Evolutionary conservation across 2,329 filamentous ascomycete genomes (phyloP).

Genomic region (Hymenoscyphus repandus): DNA sequence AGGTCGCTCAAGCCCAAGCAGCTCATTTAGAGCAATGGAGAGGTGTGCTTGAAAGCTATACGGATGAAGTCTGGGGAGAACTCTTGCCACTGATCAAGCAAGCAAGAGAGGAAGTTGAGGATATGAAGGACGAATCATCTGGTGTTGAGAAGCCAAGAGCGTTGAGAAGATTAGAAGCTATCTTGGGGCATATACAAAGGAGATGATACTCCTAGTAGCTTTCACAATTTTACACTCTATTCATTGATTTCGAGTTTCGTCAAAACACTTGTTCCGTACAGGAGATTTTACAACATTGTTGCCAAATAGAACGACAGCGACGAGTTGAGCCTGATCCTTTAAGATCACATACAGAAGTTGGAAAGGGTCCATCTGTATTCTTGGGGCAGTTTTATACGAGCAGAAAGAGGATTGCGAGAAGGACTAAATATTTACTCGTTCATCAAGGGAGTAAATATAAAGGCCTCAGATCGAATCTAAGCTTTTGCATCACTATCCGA

Average conservation of each 20-base stretch:
- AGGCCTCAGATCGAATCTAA: too few species aligned
- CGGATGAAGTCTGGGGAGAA: slow-evolving; percentile 65
- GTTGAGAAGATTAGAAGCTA: slow-evolving; percentile 18
- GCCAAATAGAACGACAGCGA: not conserved
- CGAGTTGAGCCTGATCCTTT: not conserved
- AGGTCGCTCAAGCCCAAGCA: slow-evolving; percentile 19
- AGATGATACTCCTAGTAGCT: slow-evolving; percentile 1
- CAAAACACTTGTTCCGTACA: too few species aligned
- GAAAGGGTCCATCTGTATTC: too few species aligned
- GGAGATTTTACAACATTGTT: not conserved
- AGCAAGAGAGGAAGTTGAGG: slow-evolving; percentile 51
- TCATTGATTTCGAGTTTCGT: not conserved
- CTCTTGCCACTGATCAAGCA: slow-evolving; percentile 50
- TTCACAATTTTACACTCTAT: not conserved
- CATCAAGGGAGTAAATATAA: too few species aligned
- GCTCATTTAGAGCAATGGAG: slow-evolving; percentile 52
- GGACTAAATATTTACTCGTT: too few species aligned
- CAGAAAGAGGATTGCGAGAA: too few species aligned
- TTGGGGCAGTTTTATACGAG: too few species aligned
- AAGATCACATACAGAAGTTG: too few species aligned
- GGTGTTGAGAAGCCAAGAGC: slow-evolving; percentile 11
- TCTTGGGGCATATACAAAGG: slow-evolving; percentile 21
- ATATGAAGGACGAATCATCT: slow-evolving; percentile 26
- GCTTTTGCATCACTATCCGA: too few species aligned
- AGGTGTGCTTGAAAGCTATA: slow-evolving; percentile 50